Base-by-base conservation (phyloP, 2,329 filamentous ascomycete genomes). In the Onygenales sp. region DNA sequence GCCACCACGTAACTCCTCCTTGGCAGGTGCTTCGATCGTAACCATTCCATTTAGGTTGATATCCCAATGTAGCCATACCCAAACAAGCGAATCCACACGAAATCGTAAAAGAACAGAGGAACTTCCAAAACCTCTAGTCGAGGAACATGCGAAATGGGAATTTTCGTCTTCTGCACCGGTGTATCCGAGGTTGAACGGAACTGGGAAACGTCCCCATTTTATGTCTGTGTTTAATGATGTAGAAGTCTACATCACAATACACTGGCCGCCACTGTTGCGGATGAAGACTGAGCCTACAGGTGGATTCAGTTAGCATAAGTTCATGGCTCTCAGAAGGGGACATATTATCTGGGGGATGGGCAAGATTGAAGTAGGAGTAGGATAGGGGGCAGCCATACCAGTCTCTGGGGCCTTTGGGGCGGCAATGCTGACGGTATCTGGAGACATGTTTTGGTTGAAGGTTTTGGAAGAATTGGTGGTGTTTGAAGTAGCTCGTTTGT, bases 221-320 rank as follows among this genome's bases (percentile, higher is more conserved):
- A 13, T 27, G n/a, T 13, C 39, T 49, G 36, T n/a, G 21, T 14
- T 13, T 37, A 8, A 36, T 49, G 46, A 53, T 49, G 52, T 55
- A 55, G 57, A 57, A 42, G 31, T 55, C 53, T 57, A 58, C 57
- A 58, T 58, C 27, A 58, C 57, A 49, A 57, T 51, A 36, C 57
- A 58, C 21, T 58, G 57, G 45, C 50, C 57, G n/a, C 45, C 52
- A 49, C 52, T 53, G 27, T 53, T 55, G 14, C 51, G 47, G 49
- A 46, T 44, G 46, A 52, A 52, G 37, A 55, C 43, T 34, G 57
- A 51, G 48, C 52, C 57, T 49, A 49, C 11, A 32, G 9, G 36
- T 54, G 34, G 36, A 52, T 14, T n/a, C 32, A 14, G 14, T 48
- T n/a, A 46, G 34, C 42, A 21, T 51, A 40, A 51, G 42, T 40